Percentiles rank a stretch among this genome's conserved stretches.
Evolutionary conservation across 2,329 filamentous ascomycete species (phyloP).

Genomic region (Lachnellula hyalina): DNA sequence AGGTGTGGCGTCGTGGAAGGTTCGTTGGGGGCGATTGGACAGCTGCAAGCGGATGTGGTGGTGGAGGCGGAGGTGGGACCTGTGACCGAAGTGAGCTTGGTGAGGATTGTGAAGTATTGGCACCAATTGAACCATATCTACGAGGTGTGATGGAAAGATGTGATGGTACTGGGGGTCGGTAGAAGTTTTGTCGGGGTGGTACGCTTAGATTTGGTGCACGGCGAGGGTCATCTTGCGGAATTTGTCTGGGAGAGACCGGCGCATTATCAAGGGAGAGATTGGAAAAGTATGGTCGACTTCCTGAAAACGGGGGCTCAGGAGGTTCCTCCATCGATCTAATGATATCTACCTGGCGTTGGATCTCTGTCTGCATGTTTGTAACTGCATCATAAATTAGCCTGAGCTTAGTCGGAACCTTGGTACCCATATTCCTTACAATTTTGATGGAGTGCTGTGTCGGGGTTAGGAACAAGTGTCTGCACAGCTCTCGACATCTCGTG

Average conservation of each 20-base stretch:
- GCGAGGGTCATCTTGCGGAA: slow-evolving; percentile 78
- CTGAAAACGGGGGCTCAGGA: slow-evolving; percentile 60
- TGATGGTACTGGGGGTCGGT: slow-evolving; percentile 75
- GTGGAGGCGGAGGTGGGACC: slow-evolving; percentile 54
- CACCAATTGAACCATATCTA: slow-evolving; percentile 81
- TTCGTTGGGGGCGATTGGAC: slow-evolving; percentile 61
- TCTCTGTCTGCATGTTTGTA: slow-evolving; percentile 50
- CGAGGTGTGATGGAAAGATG: slow-evolving; percentile 71
- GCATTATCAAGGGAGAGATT: slow-evolving; percentile 60
- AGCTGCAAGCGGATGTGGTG: slow-evolving; percentile 60
- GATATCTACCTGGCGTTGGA: slow-evolving; percentile 55
- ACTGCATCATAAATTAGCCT: slow-evolving; percentile 39
- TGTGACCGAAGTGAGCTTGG: slow-evolving; percentile 68
- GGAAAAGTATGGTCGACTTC: slow-evolving; percentile 61
- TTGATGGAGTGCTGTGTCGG: slow-evolving; percentile 71
- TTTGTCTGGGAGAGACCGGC: slow-evolving; percentile 81
- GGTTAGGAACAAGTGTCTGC: slow-evolving; percentile 65
- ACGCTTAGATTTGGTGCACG: slow-evolving; percentile 59
- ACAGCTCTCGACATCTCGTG: slow-evolving; percentile 76
- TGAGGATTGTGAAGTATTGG: slow-evolving; percentile 60
- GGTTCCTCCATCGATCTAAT: slow-evolving; percentile 56
- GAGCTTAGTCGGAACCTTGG: slow-evolving; percentile 5
- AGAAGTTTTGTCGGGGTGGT: slow-evolving; percentile 53
- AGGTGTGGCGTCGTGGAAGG: slow-evolving; percentile 81
- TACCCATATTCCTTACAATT: slow-evolving; percentile 58